Evolutionary conservation across 768 basidiomycete species (phyloP).

Genomic region (Rhodotorula diobovata): DNA sequence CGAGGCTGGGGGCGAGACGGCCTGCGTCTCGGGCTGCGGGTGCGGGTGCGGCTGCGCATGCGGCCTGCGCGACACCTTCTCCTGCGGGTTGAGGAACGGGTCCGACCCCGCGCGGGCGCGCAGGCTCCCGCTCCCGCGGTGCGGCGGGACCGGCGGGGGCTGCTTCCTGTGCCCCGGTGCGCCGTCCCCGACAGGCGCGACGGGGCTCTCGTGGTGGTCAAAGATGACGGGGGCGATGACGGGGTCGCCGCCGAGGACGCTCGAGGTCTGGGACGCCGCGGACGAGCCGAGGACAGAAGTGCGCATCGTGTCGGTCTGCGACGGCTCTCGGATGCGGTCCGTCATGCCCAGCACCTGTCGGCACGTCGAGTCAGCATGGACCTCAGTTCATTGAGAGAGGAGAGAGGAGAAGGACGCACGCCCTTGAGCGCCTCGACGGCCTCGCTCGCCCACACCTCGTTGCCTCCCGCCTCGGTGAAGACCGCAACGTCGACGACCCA

Average conservation of each 20-base stretch:
- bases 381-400: too few relatives aligned
- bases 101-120: conserved; percentile 17
- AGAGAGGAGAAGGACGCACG: conserved; percentile 13
- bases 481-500: conserved; percentile 39
- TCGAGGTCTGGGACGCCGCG: background rate
- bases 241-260: background rate
- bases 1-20: background rate
- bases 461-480: conserved; percentile 37
- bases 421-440: conserved; percentile 33
- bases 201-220: background rate
- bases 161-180: background rate
- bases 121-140: conserved; percentile 1
- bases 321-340: conserved; percentile 12
- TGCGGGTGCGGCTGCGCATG: too few relatives aligned
- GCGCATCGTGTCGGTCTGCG: conserved; percentile 9
- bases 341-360: conserved; percentile 35
- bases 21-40: too few relatives aligned
- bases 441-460: conserved; percentile 24
- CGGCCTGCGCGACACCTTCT: background rate
- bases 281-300: background rate
- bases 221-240: background rate
- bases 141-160: conserved; percentile 29
- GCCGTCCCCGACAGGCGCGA: background rate
- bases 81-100: conserved; percentile 25
- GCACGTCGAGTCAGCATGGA: background rate